These are phyloP conservation scores for Ogataea minuta DNA, from an alignment of 805 yeast genomes.

Conservation along the genomic window DNA sequence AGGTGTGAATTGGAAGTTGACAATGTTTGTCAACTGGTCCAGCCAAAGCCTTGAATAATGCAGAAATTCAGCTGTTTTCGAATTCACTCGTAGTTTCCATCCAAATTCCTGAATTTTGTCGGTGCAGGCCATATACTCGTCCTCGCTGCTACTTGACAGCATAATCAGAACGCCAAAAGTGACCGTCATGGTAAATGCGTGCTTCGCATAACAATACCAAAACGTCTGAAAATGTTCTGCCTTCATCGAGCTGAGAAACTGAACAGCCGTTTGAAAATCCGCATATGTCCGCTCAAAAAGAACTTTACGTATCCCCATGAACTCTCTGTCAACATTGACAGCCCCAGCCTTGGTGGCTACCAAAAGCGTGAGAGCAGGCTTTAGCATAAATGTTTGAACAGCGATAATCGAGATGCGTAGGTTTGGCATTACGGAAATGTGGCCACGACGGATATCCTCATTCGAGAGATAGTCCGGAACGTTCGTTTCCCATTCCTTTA, in stretches of 20 bases:
- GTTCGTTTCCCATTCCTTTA: slow-evolving; percentile 17
- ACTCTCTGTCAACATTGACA: slow-evolving; percentile 9
- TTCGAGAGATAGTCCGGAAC: slow-evolving; percentile 10
- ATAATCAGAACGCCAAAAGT: slow-evolving; percentile 14
- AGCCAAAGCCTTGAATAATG: slow-evolving; percentile 18
- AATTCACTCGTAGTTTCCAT: slow-evolving; percentile 18
- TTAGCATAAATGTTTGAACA: slow-evolving; percentile 11
- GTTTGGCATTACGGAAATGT: slow-evolving; percentile 19
- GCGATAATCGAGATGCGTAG: slow-evolving; percentile 14
- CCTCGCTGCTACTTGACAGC: slow-evolving; percentile 6
- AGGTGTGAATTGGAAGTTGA: background rate
- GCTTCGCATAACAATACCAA: slow-evolving; percentile 20
- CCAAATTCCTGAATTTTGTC: slow-evolving; percentile 19
- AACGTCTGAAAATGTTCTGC: slow-evolving; percentile 22
- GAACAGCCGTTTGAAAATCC: slow-evolving; percentile 13
- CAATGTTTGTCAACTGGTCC: slow-evolving; percentile 10
- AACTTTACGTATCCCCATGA: slow-evolving; percentile 9
- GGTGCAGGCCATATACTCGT: slow-evolving; percentile 8
- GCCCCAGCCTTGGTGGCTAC: slow-evolving; percentile 5
- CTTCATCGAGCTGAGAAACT: slow-evolving; percentile 17
- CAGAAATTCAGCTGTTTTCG: slow-evolving; percentile 21
- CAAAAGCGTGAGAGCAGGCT: slow-evolving; percentile 15
- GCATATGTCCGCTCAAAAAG: slow-evolving; percentile 14
- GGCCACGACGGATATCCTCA: slow-evolving; percentile 18
- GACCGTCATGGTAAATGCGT: slow-evolving; percentile 12